Conservation (phyloP, 2,329 filamentous ascomycete species). For the Coleophoma eucalyptorum region DNA sequence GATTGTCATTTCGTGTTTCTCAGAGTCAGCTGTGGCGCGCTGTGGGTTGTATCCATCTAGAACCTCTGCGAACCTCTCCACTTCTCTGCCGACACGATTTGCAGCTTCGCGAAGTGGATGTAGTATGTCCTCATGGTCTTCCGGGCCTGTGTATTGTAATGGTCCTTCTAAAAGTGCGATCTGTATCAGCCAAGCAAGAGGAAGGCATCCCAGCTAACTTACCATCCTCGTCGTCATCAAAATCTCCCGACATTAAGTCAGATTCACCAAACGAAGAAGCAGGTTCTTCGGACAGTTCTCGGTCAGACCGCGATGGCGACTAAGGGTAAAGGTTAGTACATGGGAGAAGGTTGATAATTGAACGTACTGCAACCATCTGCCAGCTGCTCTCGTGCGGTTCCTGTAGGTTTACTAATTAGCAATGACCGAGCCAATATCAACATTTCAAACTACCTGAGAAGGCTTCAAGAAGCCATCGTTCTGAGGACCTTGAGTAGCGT, state of each 20-base stretch:
- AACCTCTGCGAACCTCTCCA: conserved; percentile 80
- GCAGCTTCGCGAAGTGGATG: conserved; percentile 61
- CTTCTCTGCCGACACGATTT: conserved; percentile 71
- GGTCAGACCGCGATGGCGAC: conserved; percentile 21
- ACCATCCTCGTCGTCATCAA: conserved; percentile 19
- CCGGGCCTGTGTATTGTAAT: conserved; percentile 23
- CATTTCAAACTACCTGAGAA: conserved; percentile 10
- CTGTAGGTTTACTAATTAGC: conserved; percentile 11
- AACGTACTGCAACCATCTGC: conserved; percentile 23
- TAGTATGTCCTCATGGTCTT: conserved; percentile 43
- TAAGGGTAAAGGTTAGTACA: conserved; percentile 2
- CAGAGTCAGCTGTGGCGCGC: conserved; percentile 40
- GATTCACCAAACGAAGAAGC: conserved; percentile 28
- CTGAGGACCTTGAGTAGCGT: conserved; percentile 10
- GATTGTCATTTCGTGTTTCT: conserved; percentile 63
- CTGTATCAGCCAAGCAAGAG: no score
- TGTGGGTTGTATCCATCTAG: conserved; percentile 70
- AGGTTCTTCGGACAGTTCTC: conserved; percentile 25
- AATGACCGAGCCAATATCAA: background rate
- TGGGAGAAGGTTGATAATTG: background rate
- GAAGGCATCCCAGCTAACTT: conserved; percentile 12
- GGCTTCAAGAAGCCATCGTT: conserved; percentile 11
- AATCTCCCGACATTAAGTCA: conserved; percentile 27
- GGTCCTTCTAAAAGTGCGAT: no score
- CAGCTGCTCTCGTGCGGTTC: conserved; percentile 25